A percentile compares a stretch with the other conserved stretches of the same genome.
Conservation (phyloP, 257 asterid species). For the Eustoma russellianum region DNA sequence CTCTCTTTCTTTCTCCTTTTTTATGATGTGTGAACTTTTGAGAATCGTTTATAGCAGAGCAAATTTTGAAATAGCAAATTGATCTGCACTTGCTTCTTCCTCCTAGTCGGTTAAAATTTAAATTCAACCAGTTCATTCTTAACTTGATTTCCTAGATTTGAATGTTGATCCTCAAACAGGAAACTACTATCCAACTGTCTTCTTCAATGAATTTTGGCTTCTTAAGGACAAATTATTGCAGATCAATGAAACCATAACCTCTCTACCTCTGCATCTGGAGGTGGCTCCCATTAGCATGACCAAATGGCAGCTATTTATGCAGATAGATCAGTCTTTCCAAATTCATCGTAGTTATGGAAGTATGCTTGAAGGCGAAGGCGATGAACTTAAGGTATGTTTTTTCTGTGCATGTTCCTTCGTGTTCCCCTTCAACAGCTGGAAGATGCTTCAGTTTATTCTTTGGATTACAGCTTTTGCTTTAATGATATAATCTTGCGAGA, state of each 20-base stretch:
- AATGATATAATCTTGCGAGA: too few relatives aligned
- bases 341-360: conserved; percentile 91
- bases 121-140: conserved; percentile 19
- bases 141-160: conserved; percentile 51
- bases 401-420: neutral
- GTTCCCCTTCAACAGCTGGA: too few relatives aligned
- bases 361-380: conserved; percentile 99
- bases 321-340: conserved; percentile 96
- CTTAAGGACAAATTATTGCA: conserved; percentile 71
- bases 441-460: too few relatives aligned
- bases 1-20: too few relatives aligned
- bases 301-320: conserved; percentile 90
- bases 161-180: conserved; percentile 66
- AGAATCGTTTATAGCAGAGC: too few relatives aligned
- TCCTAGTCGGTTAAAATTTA: too few relatives aligned
- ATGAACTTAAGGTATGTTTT: conserved; percentile 78
- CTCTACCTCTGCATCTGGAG: conserved; percentile 79
- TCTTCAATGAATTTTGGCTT: conserved; percentile 94
- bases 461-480: too few relatives aligned
- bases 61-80: too few relatives aligned
- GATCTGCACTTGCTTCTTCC: too few relatives aligned
- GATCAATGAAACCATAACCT: conserved; percentile 72
- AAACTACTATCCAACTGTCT: conserved; percentile 78
- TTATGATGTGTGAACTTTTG: too few relatives aligned
- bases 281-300: conserved; percentile 97